Evolutionary conservation across 1,284 basidiomycete genomes (phyloP), one percentile per base, ranked within the genome.

Genomic region (Singerocomus rubriflavus): DNA sequence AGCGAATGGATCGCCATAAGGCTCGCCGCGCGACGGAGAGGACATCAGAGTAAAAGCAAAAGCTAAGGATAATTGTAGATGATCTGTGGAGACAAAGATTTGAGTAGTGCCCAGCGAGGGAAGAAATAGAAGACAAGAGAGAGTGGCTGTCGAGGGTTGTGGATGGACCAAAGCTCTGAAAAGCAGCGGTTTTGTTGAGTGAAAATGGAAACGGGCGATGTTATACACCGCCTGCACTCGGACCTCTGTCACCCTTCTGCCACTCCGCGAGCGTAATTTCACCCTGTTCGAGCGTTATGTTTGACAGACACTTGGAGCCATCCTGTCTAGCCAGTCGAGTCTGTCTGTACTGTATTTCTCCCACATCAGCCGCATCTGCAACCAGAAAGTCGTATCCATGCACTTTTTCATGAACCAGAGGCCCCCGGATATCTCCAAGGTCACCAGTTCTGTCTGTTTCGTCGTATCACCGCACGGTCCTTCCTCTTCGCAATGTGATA

Each of bases 1-100:
- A 46, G 79, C 75, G 63, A 88, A 90, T 16, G 87, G 87, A 65
- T 89, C 84, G n/a, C 69, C 73, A 53, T 74, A 77, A 16, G 61
- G 65, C 43, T 72, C 67, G 54, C 68, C 65, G 50, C 71, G 71
- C 47, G 70, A 64, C 35, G 77, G 75, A 53, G 77, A 75, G 55
- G 77, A 71, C 80, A 82, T 83, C 51, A 40, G 54, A 55, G 46
- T 46, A 36, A n/a, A 49, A 43, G 44, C 33, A 46, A 21, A 21
- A 21, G 21, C 21, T 21, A 21, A 21, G 27, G n/a, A 17, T 42
- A 29, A 16, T 1, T 17, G 43, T n/a, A 26, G 36, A 44, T 7
- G 34, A 44, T 52, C 57, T 63, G 45, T 17, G 25, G 17, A 35
- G 51, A 36, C 48, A 44, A 48, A 50, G 37, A 44, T 53, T 52